Evolutionary conservation across 768 basidiomycete genomes (phyloP), one percentile per base, ranked within the genome.

Genomic region (Auricularia cornea): DNA sequence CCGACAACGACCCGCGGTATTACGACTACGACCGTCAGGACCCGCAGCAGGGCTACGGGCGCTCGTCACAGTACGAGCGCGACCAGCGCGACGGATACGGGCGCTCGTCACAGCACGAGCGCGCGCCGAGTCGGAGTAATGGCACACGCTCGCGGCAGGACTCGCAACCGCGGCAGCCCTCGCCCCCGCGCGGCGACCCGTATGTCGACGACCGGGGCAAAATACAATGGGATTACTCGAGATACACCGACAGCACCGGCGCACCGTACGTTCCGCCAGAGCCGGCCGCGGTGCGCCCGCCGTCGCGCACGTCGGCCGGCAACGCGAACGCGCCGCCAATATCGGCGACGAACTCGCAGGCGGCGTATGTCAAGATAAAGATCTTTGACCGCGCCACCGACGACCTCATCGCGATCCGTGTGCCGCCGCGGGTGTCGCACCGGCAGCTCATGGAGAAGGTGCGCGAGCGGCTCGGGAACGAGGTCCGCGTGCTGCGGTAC

Each of bases 301-400:
- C 28, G 12, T 57, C 31, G 41, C 61, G 61, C 41, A 48, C 31
- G 29, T 61, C 63, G 6, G 30, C 30, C 29, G 62, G 65, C 16
- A 59, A 61, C 38, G 69, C 84, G 61, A 90, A 85, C 69, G 83
- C 78, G 32, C 89, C 90, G 12, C 80, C 86, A 26, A 89, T 92
- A 68, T 92, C 90, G 59, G 84, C 87, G 20, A 83, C 82, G 54
- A 90, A 90, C 66, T 85, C 87, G 4, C 88, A 91, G 70, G 85
- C 87, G 16, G 90, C 95, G 28, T 98, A 94, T 75, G 83, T 98
- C 68, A 99, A 98, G 78, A 97, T 99, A 78, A 99, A 99, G 77
- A 93, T 99, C 54, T 97, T 97, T 73, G 92, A 97, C 76, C 85
- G 91, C 41, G 81, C 88, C 62, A 88, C 93, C 29, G 95, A 98